Evolutionary conservation across 2,329 filamentous ascomycete genomes (phyloP).

Genomic region (Fusarium acutatum): DNA sequence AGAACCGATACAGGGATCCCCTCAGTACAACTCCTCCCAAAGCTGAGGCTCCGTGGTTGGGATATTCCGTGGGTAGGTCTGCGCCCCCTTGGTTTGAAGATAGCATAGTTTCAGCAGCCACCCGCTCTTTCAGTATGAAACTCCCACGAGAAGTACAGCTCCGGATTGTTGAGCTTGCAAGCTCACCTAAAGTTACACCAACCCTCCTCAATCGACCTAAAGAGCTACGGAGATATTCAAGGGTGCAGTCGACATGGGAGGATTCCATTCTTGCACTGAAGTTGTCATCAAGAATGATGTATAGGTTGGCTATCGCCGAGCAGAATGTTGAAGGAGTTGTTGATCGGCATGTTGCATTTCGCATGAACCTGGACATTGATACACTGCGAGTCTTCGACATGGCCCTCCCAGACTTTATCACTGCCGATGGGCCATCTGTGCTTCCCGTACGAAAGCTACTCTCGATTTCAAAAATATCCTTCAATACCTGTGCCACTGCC

Average conservation of each 20-base stretch:
- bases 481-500: background rate
- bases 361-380: background rate
- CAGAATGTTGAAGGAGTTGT: fast-evolving
- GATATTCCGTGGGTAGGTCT: background rate
- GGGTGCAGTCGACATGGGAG: background rate
- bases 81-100: background rate
- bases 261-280: fast-evolving
- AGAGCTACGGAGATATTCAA: fast-evolving
- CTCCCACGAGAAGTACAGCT: fast-evolving
- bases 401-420: fast-evolving
- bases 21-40: fast-evolving
- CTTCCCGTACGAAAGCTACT: background rate
- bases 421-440: fast-evolving
- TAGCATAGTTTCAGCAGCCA: fast-evolving
- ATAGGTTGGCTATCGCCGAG: fast-evolving
- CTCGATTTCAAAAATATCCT: background rate
- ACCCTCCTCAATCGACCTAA: fast-evolving
- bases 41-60: fast-evolving
- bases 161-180: background rate
- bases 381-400: background rate
- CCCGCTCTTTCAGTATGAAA: background rate
- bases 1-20: too few species aligned
- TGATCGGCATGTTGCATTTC: fast-evolving
- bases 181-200: background rate
- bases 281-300: background rate